Evolutionary conservation across 768 basidiomycete species (phyloP).

Genomic region (Termitomyces heimii): DNA sequence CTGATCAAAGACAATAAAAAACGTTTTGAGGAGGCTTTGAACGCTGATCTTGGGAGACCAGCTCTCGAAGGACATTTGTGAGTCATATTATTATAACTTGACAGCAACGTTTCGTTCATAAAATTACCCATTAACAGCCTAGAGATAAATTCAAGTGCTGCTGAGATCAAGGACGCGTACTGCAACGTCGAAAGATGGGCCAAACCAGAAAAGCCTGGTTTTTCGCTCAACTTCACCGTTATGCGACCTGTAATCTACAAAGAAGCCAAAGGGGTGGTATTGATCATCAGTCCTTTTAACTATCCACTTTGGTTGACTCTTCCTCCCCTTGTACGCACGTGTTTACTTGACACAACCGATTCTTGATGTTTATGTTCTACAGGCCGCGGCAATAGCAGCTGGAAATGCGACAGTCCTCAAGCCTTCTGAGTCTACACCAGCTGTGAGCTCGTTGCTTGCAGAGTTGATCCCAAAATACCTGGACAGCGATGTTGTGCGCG

Average conservation of each 20-base stretch:
- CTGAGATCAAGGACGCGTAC: slow-evolving; percentile 48
- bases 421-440: slow-evolving; percentile 66
- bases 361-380: not conserved
- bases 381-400: slow-evolving; percentile 71
- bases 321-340: slow-evolving; percentile 43
- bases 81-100: not conserved
- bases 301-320: slow-evolving; percentile 61
- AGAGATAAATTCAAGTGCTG: slow-evolving; percentile 51
- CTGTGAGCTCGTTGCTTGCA: slow-evolving; percentile 48
- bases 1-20: slow-evolving; percentile 67
- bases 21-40: slow-evolving; percentile 53
- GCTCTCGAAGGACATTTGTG: slow-evolving; percentile 50
- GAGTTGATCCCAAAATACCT: slow-evolving; percentile 74
- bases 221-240: slow-evolving; percentile 47
- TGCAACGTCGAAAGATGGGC: slow-evolving; percentile 72
- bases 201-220: slow-evolving; percentile 51
- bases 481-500: slow-evolving; percentile 55
- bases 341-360: not conserved
- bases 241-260: slow-evolving; percentile 64
- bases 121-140: slow-evolving; percentile 33
- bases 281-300: slow-evolving; percentile 73
- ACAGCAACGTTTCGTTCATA: not conserved
- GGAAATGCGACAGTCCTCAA: slow-evolving; percentile 71
- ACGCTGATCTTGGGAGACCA: slow-evolving; percentile 60
- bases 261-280: slow-evolving; percentile 70